Conservation (phyloP, 2,329 filamentous ascomycete species). For the Chaetomium globosum region DNA sequence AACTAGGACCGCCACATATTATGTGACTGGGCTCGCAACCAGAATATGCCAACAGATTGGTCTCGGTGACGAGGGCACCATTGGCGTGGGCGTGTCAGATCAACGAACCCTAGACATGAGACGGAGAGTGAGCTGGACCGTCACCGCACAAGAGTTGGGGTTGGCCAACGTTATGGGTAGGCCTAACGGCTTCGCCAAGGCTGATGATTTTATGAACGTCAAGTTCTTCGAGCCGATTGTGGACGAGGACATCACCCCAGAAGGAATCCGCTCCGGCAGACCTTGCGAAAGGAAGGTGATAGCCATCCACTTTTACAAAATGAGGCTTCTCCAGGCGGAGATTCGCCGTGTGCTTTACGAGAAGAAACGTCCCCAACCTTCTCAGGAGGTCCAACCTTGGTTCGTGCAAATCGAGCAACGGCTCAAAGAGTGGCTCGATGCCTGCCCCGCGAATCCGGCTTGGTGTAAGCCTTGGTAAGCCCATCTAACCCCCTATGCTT, state of each 20-base stretch:
- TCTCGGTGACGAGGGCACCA: conserved; percentile 84
- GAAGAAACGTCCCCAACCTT: conserved; percentile 74
- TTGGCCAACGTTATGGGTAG: conserved; percentile 86
- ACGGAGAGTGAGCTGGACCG: conserved; percentile 82
- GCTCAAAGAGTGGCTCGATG: conserved; percentile 76
- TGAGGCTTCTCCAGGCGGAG: conserved; percentile 84
- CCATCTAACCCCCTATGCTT: conserved; percentile 18
- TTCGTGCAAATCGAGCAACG: conserved; percentile 78
- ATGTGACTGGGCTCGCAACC: conserved; percentile 84
- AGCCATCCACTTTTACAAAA: conserved; percentile 90
- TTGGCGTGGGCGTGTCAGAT: conserved; percentile 66
- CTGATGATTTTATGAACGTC: conserved; percentile 81
- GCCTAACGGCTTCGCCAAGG: conserved; percentile 80
- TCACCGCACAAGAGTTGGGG: conserved; percentile 85
- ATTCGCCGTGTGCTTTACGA: conserved; percentile 85
- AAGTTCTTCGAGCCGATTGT: conserved; percentile 80
- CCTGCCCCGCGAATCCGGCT: conserved; percentile 67
- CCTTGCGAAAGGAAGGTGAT: conserved; percentile 82
- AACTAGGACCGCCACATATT: conserved; percentile 89
- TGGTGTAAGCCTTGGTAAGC: conserved; percentile 80
- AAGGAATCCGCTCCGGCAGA: conserved; percentile 72
- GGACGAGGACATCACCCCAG: conserved; percentile 78
- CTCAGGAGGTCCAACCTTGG: conserved; percentile 82
- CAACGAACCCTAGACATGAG: conserved; percentile 85
- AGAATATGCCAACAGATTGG: conserved; percentile 88